Evolutionary conservation across 768 basidiomycete species (phyloP).

Genomic region (Lyophyllum decastes): DNA sequence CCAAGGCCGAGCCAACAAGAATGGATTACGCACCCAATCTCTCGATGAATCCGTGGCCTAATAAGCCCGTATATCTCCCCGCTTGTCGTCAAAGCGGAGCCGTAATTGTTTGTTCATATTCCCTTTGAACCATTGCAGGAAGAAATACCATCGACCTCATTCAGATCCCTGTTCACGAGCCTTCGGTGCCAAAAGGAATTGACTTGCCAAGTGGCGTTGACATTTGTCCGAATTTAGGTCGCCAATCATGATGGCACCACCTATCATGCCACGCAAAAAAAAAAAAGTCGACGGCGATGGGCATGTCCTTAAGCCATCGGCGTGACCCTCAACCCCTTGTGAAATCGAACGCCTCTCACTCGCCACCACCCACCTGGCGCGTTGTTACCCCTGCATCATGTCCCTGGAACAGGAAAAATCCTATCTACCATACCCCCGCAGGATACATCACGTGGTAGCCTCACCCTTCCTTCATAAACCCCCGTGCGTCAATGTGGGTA

Average conservation of each 20-base stretch:
- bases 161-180: background rate
- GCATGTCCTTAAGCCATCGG: background rate
- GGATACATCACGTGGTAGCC: slow-evolving; percentile 18
- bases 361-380: slow-evolving; percentile 11
- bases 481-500: slow-evolving; percentile 8
- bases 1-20: too few species aligned
- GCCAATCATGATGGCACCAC: slow-evolving; percentile 12
- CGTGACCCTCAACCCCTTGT: slow-evolving; percentile 5
- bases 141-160: background rate
- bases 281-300: slow-evolving; percentile 1
- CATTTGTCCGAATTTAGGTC: slow-evolving; percentile 11
- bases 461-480: slow-evolving; percentile 16
- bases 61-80: background rate
- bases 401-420: slow-evolving; percentile 14
- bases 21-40: background rate
- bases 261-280: slow-evolving; percentile 20
- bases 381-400: slow-evolving; percentile 13
- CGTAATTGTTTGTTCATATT: background rate
- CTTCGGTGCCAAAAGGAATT: background rate
- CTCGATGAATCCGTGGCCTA: background rate
- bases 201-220: slow-evolving; percentile 6
- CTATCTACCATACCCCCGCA: slow-evolving; percentile 1
- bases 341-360: background rate
- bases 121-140: background rate
- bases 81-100: background rate